Percentiles rank a stretch among this genome's conserved stretches.
phyloP scores from a whole-genome alignment of 1,284 basidiomycete genomes.

The Microbotryomycetes sp. region DNA sequence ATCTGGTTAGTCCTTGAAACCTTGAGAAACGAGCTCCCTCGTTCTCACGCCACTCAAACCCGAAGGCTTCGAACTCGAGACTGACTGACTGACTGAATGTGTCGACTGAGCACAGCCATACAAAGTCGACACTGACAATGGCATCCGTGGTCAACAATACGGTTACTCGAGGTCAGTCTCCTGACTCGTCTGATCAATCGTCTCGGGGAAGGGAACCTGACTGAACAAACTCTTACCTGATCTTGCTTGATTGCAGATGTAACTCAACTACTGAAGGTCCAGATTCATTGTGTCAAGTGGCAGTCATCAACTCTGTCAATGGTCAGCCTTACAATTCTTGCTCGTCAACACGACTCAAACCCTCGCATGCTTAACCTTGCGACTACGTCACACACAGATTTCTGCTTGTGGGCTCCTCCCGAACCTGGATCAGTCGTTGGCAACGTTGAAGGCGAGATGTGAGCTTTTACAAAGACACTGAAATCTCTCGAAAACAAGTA shows the following conservation, averaged over 20 bases:
- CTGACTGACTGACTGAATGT: not conserved
- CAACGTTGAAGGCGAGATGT: slow-evolving; percentile 23
- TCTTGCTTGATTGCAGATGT: slow-evolving; percentile 9
- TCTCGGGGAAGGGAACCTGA: not conserved
- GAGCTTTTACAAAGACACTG: too few species aligned
- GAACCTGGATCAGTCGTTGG: slow-evolving; percentile 17
- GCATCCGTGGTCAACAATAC: slow-evolving; percentile 19
- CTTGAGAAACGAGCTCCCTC: not conserved
- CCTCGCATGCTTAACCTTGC: not conserved
- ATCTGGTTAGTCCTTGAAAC: slow-evolving; percentile 9
- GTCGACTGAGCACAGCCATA: slow-evolving; percentile 11
- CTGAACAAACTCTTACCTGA: not conserved
- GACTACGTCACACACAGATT: not conserved
- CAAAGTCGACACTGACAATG: slow-evolving; percentile 20
- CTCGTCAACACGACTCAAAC: not conserved
- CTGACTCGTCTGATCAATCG: not conserved
- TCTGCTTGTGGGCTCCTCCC: slow-evolving; percentile 22
- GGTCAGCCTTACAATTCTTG: not conserved
- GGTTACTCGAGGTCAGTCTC: slow-evolving; percentile 19
- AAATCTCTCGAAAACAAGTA: too few species aligned
- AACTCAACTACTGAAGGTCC: slow-evolving; percentile 42
- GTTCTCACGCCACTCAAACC: not conserved
- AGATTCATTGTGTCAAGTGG: slow-evolving; percentile 59
- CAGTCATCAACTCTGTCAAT: slow-evolving; percentile 34
- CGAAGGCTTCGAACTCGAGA: not conserved